Percentiles rank a stretch among this genome's conserved stretches.
Conservation (phyloP, 805 yeast genomes). For the Nakazawaea anatomiae region DNA sequence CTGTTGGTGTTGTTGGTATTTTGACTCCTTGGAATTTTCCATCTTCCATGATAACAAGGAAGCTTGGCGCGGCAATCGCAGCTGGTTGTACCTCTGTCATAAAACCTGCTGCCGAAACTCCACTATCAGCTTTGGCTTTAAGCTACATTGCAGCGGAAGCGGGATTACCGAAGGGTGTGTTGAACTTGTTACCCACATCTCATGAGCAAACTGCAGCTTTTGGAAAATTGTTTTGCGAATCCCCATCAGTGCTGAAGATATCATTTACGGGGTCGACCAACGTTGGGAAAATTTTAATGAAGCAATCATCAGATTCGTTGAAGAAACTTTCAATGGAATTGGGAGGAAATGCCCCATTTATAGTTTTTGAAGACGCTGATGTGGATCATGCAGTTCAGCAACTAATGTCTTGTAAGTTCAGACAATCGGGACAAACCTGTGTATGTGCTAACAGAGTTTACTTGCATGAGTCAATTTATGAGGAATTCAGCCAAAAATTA, state of each 20-base stretch:
- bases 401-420: constrained; percentile 59
- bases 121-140: constrained; percentile 64
- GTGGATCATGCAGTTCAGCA: constrained; percentile 62
- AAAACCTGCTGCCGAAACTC: constrained; percentile 76
- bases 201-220: constrained; percentile 33
- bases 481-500: constrained; percentile 47
- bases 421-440: constrained; percentile 80
- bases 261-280: constrained; percentile 78
- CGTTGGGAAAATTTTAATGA: constrained; percentile 63
- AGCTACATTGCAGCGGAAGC: constrained; percentile 57
- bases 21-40: constrained; percentile 87
- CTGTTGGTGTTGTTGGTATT: constrained; percentile 78
- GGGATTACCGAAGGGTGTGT: constrained; percentile 65
- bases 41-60: constrained; percentile 69
- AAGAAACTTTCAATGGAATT: constrained; percentile 70
- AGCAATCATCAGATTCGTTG: constrained; percentile 53
- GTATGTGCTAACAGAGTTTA: constrained; percentile 72
- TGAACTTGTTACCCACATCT: constrained; percentile 55
- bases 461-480: constrained; percentile 61
- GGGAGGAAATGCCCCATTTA: constrained; percentile 79
- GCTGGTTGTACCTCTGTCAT: constrained; percentile 75
- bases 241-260: constrained; percentile 52
- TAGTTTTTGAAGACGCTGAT: constrained; percentile 70
- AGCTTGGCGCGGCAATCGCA: constrained; percentile 71
- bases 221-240: constrained; percentile 54